Evolutionary conservation across 768 basidiomycete genomes (phyloP).

Genomic region (Porphyrellus cyaneotinctus): DNA sequence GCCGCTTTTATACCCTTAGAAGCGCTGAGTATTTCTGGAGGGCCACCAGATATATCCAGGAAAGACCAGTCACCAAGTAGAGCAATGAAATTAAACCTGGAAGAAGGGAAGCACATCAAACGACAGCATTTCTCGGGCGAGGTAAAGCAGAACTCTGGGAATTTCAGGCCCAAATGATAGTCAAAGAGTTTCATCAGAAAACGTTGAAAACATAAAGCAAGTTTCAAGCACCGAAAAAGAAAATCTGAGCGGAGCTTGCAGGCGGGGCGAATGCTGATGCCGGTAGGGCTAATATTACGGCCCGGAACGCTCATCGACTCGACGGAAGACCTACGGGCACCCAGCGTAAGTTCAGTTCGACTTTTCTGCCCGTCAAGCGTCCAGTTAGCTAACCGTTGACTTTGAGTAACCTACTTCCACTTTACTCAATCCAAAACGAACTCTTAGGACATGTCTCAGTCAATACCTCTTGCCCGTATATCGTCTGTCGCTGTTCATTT

Average conservation of each 20-base stretch:
- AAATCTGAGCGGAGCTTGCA: neutral
- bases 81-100: neutral
- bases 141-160: neutral
- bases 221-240: neutral
- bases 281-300: too few relatives aligned
- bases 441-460: conserved; percentile 23
- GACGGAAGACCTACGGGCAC: too few relatives aligned
- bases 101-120: neutral
- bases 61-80: neutral
- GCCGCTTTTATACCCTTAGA: neutral
- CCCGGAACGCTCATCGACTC: too few relatives aligned
- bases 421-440: neutral
- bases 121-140: neutral
- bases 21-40: neutral
- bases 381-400: too few relatives aligned
- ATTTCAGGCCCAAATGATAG: neutral
- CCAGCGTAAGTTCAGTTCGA: too few relatives aligned
- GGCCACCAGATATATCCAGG: neutral
- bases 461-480: conserved; percentile 28
- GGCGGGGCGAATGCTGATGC: too few relatives aligned
- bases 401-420: neutral
- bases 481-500: conserved; percentile 33
- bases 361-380: too few relatives aligned
- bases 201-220: too few relatives aligned
- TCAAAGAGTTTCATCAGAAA: neutral